Base-by-base conservation (phyloP, 192 early-diverging fungal genomes). In the Coemansia sp. region DNA sequence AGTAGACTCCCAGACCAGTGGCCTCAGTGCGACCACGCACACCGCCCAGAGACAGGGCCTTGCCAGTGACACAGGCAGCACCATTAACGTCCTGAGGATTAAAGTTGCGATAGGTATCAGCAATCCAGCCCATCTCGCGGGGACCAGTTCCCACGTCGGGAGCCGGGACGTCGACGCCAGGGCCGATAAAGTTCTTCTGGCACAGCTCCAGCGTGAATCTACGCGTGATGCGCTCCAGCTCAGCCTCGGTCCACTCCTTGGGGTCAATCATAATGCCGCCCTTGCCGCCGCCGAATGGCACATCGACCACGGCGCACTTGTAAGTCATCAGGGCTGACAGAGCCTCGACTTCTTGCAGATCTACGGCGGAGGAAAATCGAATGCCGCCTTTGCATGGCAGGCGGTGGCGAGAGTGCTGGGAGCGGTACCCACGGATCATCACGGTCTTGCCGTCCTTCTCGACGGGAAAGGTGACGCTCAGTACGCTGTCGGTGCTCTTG, bases 111-210 rank as follows among this genome's bases (percentile, higher is more conserved):
- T 90, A 93, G 10, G 92, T 93, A 56, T 93, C 92, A 73, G 89
- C 85, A 48, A 93, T 91, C 92, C 92, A 93, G 23, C 90, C 87
- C 92, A 93, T 93, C 76, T 91, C 91, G 39, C 90, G 86, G 13
- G 89, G 75, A 7, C 88, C 88, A 39, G 92, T 93, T 62, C 91
- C 91, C 14, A 90, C 88, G 79, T 93, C 92, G 41, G 92, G 92
- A 11, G 92, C 92, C 20, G 92, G 92, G 12, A 93, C 92, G 67
- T 93, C 92, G 25, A 89, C 75, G 65, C 89, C 90, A 10, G 92
- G 89, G 41, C 91, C 90, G 39, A 93, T 92, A 75, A 93, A 93
- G 68, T 88, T 88, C 86, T 91, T 92, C 74, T 93, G 92, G 79
- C 89, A 90, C 35, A 93, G 75, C 70, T 92, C 91, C 71, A 92